These are phyloP conservation scores for Kluyveromyces starmeri DNA, from an alignment of 805 yeast genomes.

Conservation along the genomic window DNA sequence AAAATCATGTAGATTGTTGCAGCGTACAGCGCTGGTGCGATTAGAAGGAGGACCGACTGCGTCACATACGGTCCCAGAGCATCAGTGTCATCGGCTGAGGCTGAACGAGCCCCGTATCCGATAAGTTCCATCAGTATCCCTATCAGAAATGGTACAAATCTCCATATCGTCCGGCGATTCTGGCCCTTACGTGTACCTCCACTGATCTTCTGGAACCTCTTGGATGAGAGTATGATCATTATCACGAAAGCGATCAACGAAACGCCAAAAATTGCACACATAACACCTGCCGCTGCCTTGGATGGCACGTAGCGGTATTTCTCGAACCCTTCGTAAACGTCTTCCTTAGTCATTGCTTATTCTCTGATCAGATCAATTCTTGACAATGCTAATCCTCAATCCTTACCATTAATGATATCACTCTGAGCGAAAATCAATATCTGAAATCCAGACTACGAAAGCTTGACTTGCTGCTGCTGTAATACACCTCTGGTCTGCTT, in stretches of 20 bases:
- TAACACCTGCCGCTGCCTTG: neutral
- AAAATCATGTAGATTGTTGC: slow-evolving; percentile 26
- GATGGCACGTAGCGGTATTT: slow-evolving; percentile 1
- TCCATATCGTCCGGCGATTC: neutral
- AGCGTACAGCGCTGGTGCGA: slow-evolving; percentile 25
- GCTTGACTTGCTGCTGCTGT: too few species aligned
- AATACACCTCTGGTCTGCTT: too few species aligned
- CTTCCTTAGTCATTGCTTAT: neutral
- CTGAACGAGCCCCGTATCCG: slow-evolving; percentile 18
- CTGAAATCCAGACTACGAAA: too few species aligned
- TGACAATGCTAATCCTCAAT: too few species aligned
- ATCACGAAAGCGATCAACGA: neutral
- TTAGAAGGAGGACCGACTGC: slow-evolving; percentile 19
- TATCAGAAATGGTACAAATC: slow-evolving; percentile 12
- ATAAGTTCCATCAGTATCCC: slow-evolving; percentile 16
- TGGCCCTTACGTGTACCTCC: neutral
- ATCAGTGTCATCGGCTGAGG: slow-evolving; percentile 7
- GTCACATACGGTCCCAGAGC: slow-evolving; percentile 14
- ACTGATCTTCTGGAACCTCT: neutral
- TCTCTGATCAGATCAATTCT: too few species aligned
- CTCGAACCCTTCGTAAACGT: neutral
- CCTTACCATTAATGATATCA: too few species aligned
- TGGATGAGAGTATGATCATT: neutral
- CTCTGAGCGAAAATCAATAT: too few species aligned
- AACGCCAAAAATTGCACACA: neutral